Evolutionary conservation across 257 asterid species (phyloP).

Genomic region (Solanum lycopersicoides): DNA sequence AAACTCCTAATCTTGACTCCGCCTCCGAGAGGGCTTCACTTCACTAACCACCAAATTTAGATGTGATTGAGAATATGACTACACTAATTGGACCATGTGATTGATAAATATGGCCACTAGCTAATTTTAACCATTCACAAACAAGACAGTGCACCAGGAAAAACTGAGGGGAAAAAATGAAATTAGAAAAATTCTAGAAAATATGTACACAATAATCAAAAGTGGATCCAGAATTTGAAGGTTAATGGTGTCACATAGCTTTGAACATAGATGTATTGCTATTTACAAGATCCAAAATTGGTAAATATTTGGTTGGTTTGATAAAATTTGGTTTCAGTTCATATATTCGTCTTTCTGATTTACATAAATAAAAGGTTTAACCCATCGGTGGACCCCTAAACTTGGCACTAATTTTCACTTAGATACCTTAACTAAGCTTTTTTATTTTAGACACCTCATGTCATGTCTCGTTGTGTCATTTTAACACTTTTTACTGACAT

Average conservation of each 20-base stretch:
- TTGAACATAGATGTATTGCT: not conserved
- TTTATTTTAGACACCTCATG: too few relatives aligned
- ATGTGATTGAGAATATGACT: not conserved
- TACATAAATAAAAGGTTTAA: not conserved
- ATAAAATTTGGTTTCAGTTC: not conserved
- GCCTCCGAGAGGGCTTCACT: not conserved
- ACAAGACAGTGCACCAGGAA: not conserved
- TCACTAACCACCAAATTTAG: not conserved
- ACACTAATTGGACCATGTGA: not conserved
- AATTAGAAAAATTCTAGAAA: too few relatives aligned
- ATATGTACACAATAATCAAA: too few relatives aligned
- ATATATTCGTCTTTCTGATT: not conserved
- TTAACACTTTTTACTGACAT: too few relatives aligned
- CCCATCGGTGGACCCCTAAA: too few relatives aligned
- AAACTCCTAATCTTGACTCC: too few relatives aligned
- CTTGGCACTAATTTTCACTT: too few relatives aligned
- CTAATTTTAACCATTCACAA: not conserved
- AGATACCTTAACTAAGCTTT: too few relatives aligned
- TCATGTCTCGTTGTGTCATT: too few relatives aligned
- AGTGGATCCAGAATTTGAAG: accelerated
- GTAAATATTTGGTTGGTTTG: not conserved
- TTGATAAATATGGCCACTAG: not conserved
- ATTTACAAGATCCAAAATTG: not conserved
- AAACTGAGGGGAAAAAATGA: too few relatives aligned
- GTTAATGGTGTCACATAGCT: not conserved